These are phyloP conservation scores for Terana coerulea DNA, from an alignment of 768 basidiomycete species.

Conservation along the genomic window DNA sequence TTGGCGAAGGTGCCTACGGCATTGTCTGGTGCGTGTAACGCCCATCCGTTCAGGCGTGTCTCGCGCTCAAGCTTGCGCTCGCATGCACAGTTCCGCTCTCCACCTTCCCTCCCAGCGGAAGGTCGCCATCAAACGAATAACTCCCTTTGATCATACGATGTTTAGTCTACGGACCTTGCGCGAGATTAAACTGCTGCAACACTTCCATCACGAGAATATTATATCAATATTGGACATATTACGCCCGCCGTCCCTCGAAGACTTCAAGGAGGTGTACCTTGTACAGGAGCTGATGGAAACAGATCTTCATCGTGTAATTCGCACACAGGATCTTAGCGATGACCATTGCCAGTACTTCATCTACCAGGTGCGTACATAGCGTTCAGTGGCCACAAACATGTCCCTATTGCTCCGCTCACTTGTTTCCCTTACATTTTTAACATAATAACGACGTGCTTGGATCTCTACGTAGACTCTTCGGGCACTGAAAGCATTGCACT, in stretches of 20 bases:
- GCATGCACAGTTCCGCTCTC: slow-evolving; percentile 62
- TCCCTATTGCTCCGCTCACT: not conserved
- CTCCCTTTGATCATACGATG: slow-evolving; percentile 94
- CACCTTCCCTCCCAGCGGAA: slow-evolving; percentile 84
- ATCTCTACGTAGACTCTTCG: slow-evolving; percentile 60
- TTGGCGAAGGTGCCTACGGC: slow-evolving; percentile 91
- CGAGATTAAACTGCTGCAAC: slow-evolving; percentile 91
- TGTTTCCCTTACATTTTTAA: not conserved
- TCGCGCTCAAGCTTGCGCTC: slow-evolving; percentile 9
- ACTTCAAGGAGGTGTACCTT: slow-evolving; percentile 83
- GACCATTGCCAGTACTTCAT: slow-evolving; percentile 98
- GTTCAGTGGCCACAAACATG: not conserved
- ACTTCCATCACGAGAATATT: slow-evolving; percentile 85
- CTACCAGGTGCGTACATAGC: slow-evolving; percentile 64
- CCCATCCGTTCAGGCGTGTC: not conserved
- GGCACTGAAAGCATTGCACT: slow-evolving; percentile 92
- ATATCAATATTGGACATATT: slow-evolving; percentile 95
- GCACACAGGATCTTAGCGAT: slow-evolving; percentile 90
- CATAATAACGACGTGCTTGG: not conserved
- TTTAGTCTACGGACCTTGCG: slow-evolving; percentile 89
- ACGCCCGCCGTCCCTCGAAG: slow-evolving; percentile 63
- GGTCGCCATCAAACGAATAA: slow-evolving; percentile 97
- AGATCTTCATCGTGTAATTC: slow-evolving; percentile 93
- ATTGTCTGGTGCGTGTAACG: slow-evolving; percentile 64
- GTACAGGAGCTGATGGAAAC: slow-evolving; percentile 87